Evolutionary conservation across 805 yeast species (phyloP), one percentile per base, ranked within the genome.

Genomic region (Priceomyces fermenticarens): DNA sequence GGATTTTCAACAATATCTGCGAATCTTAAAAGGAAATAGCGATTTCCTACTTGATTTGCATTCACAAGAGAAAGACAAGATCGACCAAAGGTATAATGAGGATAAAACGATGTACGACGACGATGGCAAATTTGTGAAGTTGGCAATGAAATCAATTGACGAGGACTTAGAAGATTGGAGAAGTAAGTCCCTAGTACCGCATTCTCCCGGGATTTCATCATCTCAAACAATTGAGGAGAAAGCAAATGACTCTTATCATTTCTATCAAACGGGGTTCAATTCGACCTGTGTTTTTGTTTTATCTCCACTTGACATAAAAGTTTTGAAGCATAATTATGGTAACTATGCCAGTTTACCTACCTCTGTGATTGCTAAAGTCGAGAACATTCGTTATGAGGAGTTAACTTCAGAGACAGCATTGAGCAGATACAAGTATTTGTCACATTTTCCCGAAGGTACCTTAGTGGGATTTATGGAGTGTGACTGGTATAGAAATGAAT

Each of bases 401-500:
- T 70, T 84, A 14, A 76, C 83, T 2, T 76, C 83, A 0, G 81
- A 78, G 11, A 79, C 78, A 48, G 84, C 53, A 52, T 32, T 77
- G 2, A 75, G 77, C 38, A 78, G 81, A 48, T 74, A 74, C 57
- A 90, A 88, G 59, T 88, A 85, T 58, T 63, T 93, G 42, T 74
- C 85, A 0, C 91, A 91, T 60, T 62, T 89, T 15, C 97, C 99
- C 0, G 58, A 78, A 23, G 97, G 97, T 1, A 84, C 96, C 0
- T 85, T 84, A 39, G 60, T 91, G 32, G 95, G 89, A 9, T 81
- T 87, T 47, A 57, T 93, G 40, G 98, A 93, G 52, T 76, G 96
- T 38, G 83, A 88, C 56, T 91, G 98, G 98, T 46, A 41, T 26
- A 45, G 60, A 11, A 67, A 60, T 49, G 67, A 60, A 42, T 58